These are phyloP conservation scores for Fraxinus albicans DNA, from an alignment of 305 asterid genomes.

Conservation along the genomic window DNA sequence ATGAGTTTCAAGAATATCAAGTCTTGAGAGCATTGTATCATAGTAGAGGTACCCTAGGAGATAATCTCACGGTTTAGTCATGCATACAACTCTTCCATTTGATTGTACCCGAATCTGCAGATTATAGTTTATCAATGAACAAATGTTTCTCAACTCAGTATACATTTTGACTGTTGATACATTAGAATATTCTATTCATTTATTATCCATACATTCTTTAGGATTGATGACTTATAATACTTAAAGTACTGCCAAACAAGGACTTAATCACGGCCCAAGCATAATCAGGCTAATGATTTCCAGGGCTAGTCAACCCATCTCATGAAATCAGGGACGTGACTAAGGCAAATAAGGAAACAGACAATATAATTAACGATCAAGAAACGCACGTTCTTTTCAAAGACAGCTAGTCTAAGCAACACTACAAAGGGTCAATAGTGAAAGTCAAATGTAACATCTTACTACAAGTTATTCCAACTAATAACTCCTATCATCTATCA, in stretches of 20 bases:
- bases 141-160: neutral
- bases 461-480: neutral
- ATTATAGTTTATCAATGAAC: neutral
- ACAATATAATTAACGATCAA: neutral
- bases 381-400: neutral
- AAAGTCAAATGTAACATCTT: neutral
- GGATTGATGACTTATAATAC: neutral
- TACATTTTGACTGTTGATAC: neutral
- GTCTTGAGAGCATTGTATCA: slow-evolving; percentile 23
- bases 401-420: neutral
- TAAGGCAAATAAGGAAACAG: neutral
- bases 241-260: neutral
- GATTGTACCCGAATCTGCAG: neutral
- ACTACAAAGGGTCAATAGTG: neutral
- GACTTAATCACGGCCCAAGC: neutral
- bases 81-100: neutral
- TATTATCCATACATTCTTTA: neutral
- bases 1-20: slow-evolving; percentile 22
- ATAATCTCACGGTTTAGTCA: neutral
- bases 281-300: neutral
- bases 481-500: neutral
- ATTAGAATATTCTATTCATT: neutral
- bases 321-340: neutral
- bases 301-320: neutral
- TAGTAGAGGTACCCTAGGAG: neutral